Percentiles rank a stretch among this genome's conserved stretches.
Conservation (phyloP, 1,284 basidiomycete genomes). For the Pisolithus thermaeus region DNA sequence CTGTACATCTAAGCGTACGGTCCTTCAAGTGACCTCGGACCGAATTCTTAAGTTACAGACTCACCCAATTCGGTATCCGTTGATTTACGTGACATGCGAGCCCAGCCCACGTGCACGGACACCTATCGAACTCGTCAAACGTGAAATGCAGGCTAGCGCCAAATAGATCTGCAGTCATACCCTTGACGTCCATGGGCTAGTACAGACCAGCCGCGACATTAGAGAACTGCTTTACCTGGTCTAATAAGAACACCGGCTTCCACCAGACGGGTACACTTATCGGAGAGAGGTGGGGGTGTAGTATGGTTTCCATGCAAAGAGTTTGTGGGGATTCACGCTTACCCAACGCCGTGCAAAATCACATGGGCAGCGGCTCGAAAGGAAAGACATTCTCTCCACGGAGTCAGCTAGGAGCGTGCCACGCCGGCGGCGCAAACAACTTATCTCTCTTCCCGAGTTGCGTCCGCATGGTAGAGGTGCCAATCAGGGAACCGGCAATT, state of each 20-base stretch:
- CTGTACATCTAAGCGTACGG: too few relatives aligned
- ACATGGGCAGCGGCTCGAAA: slow-evolving; percentile 18
- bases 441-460: slow-evolving; percentile 87
- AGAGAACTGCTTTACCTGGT: slow-evolving; percentile 41
- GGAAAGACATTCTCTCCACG: slow-evolving; percentile 56
- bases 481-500: too few relatives aligned
- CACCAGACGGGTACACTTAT: slow-evolving; percentile 90
- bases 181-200: slow-evolving; percentile 7
- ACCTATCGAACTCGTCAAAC: slow-evolving; percentile 94
- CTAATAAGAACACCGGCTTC: slow-evolving; percentile 66
- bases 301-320: slow-evolving; percentile 95
- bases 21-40: too few relatives aligned
- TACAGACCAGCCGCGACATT: slow-evolving; percentile 3
- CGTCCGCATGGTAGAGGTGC: slow-evolving; percentile 43
- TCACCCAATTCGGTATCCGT: not conserved
- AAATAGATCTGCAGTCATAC: slow-evolving; percentile 17
- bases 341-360: slow-evolving; percentile 36
- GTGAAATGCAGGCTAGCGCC: slow-evolving; percentile 88
- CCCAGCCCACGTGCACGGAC: slow-evolving; percentile 46
- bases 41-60: too few relatives aligned
- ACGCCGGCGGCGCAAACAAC: slow-evolving; percentile 83
- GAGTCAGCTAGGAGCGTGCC: slow-evolving; percentile 83
- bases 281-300: slow-evolving; percentile 83
- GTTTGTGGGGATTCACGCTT: slow-evolving; percentile 54
- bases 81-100: not conserved